phyloP scores from a whole-genome alignment of 208 protist species.

The Trypanosoma vivax region DNA sequence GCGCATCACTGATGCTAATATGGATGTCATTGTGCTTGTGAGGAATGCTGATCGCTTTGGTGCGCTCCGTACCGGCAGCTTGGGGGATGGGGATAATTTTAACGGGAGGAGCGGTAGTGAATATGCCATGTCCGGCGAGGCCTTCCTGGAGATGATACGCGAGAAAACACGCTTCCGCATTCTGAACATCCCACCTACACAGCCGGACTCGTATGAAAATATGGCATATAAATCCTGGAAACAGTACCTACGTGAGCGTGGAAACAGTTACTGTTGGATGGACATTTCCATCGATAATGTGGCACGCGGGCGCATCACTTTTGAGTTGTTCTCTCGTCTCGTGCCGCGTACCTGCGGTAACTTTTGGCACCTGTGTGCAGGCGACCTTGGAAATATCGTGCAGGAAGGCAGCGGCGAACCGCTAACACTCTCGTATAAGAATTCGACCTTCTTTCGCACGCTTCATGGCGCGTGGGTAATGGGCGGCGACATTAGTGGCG shows the following conservation, averaged over 20 bases:
- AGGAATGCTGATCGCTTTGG: not conserved
- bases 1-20: conserved; percentile 20
- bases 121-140: conserved; percentile 27
- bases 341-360: conserved; percentile 88
- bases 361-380: conserved; percentile 86
- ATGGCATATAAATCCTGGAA: conserved; percentile 44
- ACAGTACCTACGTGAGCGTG: conserved; percentile 47
- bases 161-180: conserved; percentile 40
- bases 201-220: conserved; percentile 50
- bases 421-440: conserved; percentile 80
- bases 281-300: conserved; percentile 33
- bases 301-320: conserved; percentile 50
- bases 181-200: conserved; percentile 14
- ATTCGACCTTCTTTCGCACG: conserved; percentile 89
- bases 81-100: not conserved
- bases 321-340: conserved; percentile 84
- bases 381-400: conserved; percentile 32
- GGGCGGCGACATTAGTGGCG: conserved; percentile 84
- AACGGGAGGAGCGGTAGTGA: conserved; percentile 1
- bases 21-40: conserved; percentile 26
- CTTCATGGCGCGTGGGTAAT: conserved; percentile 92
- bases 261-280: conserved; percentile 82
- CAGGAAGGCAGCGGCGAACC: conserved; percentile 17
- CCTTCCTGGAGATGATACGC: conserved; percentile 40
- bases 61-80: not conserved